Conservation (phyloP, 2,329 filamentous ascomycete genomes). For the Colletotrichum horii region DNA sequence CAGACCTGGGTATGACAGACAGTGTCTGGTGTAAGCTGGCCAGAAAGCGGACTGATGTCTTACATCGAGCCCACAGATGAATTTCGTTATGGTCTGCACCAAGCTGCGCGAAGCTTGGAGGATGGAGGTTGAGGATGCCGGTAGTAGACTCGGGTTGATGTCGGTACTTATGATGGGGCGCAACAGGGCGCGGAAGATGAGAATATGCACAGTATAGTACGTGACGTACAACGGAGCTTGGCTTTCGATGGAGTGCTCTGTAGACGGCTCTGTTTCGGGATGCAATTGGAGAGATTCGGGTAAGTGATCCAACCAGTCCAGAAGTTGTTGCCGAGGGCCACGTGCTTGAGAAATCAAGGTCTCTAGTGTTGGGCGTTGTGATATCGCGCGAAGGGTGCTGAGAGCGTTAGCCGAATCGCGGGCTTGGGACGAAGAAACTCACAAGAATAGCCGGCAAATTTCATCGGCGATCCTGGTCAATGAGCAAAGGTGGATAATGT, state of each 20-base stretch:
- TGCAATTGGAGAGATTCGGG: background rate
- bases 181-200: background rate
- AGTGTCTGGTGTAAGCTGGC: background rate
- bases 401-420: background rate
- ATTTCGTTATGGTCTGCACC: background rate
- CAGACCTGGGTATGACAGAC: background rate
- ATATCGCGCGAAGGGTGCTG: background rate
- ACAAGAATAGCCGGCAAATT: background rate
- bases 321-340: background rate
- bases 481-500: background rate
- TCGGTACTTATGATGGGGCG: background rate
- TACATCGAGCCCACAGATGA: background rate
- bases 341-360: background rate
- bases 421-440: background rate
- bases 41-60: background rate
- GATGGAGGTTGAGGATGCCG: background rate
- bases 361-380: background rate
- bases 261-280: background rate
- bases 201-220: background rate
- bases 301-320: background rate
- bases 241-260: background rate
- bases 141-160: background rate
- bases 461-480: background rate
- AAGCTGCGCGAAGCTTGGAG: background rate
- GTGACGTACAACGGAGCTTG: background rate